A percentile compares a stretch with the other conserved stretches of the same genome.
phyloP scores from a whole-genome alignment of 2,329 filamentous ascomycete species.

The Colletotrichum liriopes region DNA sequence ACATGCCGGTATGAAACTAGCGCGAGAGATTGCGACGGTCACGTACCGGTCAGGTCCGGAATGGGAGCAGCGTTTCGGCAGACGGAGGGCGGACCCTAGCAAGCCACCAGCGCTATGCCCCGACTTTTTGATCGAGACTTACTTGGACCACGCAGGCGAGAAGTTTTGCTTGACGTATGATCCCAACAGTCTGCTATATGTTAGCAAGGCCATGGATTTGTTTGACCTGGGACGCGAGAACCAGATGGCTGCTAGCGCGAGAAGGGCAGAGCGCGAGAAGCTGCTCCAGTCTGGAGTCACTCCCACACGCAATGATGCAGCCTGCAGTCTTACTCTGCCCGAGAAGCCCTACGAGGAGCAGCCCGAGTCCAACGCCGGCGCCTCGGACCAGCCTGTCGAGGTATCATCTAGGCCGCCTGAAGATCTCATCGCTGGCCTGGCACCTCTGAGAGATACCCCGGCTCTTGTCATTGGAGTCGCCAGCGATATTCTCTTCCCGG shows the following conservation, averaged over 20 bases:
- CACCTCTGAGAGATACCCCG: constrained; percentile 80
- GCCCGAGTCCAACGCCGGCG: constrained; percentile 62
- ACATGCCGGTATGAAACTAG: constrained; percentile 97
- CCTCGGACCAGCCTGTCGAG: constrained; percentile 48
- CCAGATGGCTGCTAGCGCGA: constrained; percentile 73
- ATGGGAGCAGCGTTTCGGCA: constrained; percentile 96
- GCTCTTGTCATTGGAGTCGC: constrained; percentile 94
- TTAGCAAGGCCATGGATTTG: constrained; percentile 98
- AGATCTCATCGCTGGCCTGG: constrained; percentile 85
- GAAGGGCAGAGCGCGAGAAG: constrained; percentile 73
- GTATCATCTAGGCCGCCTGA: constrained; percentile 73
- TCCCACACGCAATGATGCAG: constrained; percentile 57
- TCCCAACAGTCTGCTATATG: constrained; percentile 93
- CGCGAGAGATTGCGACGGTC: constrained; percentile 96
- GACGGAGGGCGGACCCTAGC: constrained; percentile 86
- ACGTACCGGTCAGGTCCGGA: constrained; percentile 97
- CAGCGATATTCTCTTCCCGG: constrained; percentile 96
- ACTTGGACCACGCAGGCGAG: constrained; percentile 96
- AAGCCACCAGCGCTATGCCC: constrained; percentile 95
- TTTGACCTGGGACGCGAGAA: constrained; percentile 88
- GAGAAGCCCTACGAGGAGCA: constrained; percentile 90
- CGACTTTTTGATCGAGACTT: constrained; percentile 98
- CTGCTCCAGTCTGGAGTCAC: constrained; percentile 67
- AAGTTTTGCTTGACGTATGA: constrained; percentile 99
- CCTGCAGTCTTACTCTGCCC: constrained; percentile 87